phyloP scores from a whole-genome alignment of 768 basidiomycete species.

The Tulasnella sp. region DNA sequence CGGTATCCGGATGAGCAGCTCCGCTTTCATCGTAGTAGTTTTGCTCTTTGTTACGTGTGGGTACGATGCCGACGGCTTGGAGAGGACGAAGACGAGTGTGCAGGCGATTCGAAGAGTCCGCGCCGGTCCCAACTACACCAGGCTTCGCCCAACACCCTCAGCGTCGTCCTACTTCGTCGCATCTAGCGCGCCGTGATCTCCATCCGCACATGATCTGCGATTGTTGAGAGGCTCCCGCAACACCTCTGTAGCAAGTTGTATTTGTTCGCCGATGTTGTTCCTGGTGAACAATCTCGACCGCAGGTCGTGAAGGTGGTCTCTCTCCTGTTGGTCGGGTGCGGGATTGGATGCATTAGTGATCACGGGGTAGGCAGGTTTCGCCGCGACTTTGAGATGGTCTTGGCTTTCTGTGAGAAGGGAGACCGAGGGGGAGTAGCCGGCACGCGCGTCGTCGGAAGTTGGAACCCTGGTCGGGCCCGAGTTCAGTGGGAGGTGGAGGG shows the following conservation, averaged over 20 bases:
- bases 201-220: not conserved
- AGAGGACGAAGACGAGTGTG: not conserved
- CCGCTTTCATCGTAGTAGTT: not conserved
- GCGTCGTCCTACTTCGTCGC: slow-evolving; percentile 27
- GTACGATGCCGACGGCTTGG: not conserved
- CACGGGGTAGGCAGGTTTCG: slow-evolving; percentile 10
- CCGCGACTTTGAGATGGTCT: not conserved
- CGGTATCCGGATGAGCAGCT: slow-evolving; percentile 12
- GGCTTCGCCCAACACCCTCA: not conserved
- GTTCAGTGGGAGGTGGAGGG: too few species aligned
- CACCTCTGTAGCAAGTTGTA: not conserved
- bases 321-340: slow-evolving; percentile 7
- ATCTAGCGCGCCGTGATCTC: slow-evolving; percentile 30
- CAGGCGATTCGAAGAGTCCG: not conserved
- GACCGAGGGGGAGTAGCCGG: too few species aligned
- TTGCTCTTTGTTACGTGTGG: not conserved
- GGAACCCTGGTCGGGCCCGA: too few species aligned
- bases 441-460: too few species aligned
- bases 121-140: not conserved
- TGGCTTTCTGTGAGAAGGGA: not conserved
- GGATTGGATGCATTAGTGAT: slow-evolving; percentile 14
- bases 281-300: not conserved
- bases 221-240: slow-evolving; percentile 17
- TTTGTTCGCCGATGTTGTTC: not conserved
- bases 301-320: not conserved